Evolutionary conservation across 768 basidiomycete genomes (phyloP).

Genomic region (Podaxis carcinomalis): DNA sequence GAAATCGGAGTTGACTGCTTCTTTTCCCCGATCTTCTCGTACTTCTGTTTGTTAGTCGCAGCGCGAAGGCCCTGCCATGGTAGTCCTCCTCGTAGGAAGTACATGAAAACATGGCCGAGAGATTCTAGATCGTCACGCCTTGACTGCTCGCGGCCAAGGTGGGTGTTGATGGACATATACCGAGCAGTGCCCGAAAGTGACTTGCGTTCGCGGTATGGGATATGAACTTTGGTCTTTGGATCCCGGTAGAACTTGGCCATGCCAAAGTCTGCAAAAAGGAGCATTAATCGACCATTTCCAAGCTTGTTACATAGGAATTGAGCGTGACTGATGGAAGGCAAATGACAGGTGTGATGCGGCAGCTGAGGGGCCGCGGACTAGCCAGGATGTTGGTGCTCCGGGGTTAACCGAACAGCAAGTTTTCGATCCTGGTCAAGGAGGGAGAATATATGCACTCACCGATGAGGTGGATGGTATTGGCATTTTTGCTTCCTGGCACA

Average conservation of each 20-base stretch:
- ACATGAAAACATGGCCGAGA: constrained; percentile 99
- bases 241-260: constrained; percentile 99
- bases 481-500: constrained; percentile 85
- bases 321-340: constrained; percentile 5
- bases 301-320: not conserved
- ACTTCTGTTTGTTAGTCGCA: constrained; percentile 99
- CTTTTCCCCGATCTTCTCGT: constrained; percentile 99
- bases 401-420: constrained; percentile 2
- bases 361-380: not conserved
- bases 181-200: constrained; percentile 94
- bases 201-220: constrained; percentile 99
- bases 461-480: constrained; percentile 84
- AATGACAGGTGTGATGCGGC: constrained; percentile 10
- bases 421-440: constrained; percentile 1
- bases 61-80: constrained; percentile 98
- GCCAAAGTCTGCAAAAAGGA: constrained; percentile 70
- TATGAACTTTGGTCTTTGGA: constrained; percentile 95
- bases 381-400: not conserved
- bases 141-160: constrained; percentile 92
- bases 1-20: constrained; percentile 91
- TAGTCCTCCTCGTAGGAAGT: constrained; percentile 92
- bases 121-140: constrained; percentile 96
- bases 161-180: constrained; percentile 99
- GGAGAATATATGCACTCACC: constrained; percentile 44
- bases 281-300: constrained; percentile 11